Base-by-base conservation (phyloP, 352 stramenopile genomes). In the Hyaloperonospora arabidopsidis region DNA sequence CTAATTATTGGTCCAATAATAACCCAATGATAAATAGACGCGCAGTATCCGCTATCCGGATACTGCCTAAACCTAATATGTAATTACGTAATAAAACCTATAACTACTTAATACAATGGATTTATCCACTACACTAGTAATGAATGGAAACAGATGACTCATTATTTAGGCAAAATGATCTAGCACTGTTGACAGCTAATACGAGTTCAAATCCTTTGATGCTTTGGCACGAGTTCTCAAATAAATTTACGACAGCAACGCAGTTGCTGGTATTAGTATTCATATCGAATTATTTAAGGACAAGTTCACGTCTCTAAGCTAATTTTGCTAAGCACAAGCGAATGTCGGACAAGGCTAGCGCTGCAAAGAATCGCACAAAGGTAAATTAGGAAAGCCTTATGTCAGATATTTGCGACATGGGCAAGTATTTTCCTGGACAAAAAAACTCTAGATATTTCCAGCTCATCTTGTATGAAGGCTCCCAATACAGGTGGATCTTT, bases 301-400 rank as follows among this genome's bases (percentile, higher is more conserved):
- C 41, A 13, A 45, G 5, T 51, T 57, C 14, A 14, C 14, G 1
- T 51, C 41, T 8, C 14, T 57, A 10, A 57, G 41, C n/a, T 50
- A 41, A n/a, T 29, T 47, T 10, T 51, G 51, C 51, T 13, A 57
- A 51, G 38, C 41, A 32, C 7, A 57, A 51, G 8, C 25, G 25
- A 10, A 32, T 32, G 25, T 32, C 25, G 25, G 4, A 32, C 25
- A 32, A 32, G 25, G 25, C 28, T 51, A 18, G 5, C 5, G 14
- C 29, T 32, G 29, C 39, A 32, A 15, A 29, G 18, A 57, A 51
- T 12, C 29, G 29, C 1, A 46, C 41, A 7, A 57, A 51, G 18
- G 35, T 57, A 0, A 54, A 38, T 10, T 29, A 29, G 3, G 25
- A 29, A 29, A 29, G 25, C 3, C 4, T 32, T 8, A 8, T 8